Base-by-base conservation (phyloP, 1,139 yeast species). In the Debaryomycetaceae sp. region DNA sequence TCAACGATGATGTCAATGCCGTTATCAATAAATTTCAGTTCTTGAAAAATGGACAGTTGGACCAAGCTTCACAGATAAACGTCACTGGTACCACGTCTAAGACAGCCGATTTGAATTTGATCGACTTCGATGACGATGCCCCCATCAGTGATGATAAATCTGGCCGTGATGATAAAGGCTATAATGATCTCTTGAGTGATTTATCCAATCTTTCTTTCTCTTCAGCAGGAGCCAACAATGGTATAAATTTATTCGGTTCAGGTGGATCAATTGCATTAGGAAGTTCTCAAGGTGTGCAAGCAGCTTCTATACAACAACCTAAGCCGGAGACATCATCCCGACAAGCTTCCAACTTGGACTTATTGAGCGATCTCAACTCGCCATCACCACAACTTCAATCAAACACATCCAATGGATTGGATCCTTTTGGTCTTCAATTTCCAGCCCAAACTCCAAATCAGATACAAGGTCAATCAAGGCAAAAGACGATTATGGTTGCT, bases 1-100 rank as follows among this genome's bases (percentile, higher is more conserved):
- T 93, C 49, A 89, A 89, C 61, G 97, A 89, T 60, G 78, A 79
- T 48, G 85, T 91, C 51, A 86, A 88, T 57, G 73, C 80, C 9
- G 76, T 89, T 44, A 67, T 89, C 44, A 75, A 76, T 43, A 89
- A 88, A 65, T 89, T 79, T 66, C 80, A 76, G 44, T 69, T 81
- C 31, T 70, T 89, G 57, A 83, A 80, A 59, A 66, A 74, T 39
- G 96, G 96, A 36, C 80, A 87, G 49, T 62, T 75, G 22, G 73
- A 70, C 22, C 80, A 73, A 48, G 95, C 95, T 6, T 65, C 82
- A 1, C 68, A 76, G 50, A 78, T 87, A 44, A 71, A 78, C 44
- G 76, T 68, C 23, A 52, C 57, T 20, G 53, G 52, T 4, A 63
- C 69, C 14, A 51, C 67, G 7, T 65, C 71, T 24, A 68, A 70